Evolutionary conservation across 1,284 basidiomycete species (phyloP).

Genomic region (Apiotrichum akiyoshidainum): DNA sequence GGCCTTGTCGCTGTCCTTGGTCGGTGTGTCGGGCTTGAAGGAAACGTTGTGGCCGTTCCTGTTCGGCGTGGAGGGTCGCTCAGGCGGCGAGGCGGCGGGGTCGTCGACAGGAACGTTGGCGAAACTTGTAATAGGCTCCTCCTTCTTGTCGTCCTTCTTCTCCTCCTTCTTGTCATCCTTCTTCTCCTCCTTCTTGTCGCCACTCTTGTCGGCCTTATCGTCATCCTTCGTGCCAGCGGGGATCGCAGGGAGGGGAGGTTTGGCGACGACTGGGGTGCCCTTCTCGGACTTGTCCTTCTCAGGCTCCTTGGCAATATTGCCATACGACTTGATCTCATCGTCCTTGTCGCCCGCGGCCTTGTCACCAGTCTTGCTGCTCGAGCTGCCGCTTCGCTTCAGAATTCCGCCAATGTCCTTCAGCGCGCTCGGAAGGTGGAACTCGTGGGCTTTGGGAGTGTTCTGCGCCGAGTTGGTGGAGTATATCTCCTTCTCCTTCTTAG

Average conservation of each 20-base stretch:
- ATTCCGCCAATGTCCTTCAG: background rate
- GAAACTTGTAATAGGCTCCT: background rate
- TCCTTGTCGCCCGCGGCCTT: background rate
- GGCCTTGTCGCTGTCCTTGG: background rate
- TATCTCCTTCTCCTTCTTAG: background rate
- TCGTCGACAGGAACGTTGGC: background rate
- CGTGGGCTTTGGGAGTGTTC: background rate
- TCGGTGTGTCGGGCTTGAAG: background rate
- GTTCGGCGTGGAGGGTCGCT: background rate
- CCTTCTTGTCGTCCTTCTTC: too few relatives aligned
- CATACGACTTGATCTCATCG: background rate
- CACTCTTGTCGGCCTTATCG: too few relatives aligned
- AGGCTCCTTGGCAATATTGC: too few relatives aligned
- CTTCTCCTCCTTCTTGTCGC: too few relatives aligned
- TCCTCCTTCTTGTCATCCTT: too few relatives aligned
- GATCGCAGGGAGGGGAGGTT: background rate
- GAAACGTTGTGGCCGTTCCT: constrained; percentile 2
- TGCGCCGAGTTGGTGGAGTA: background rate
- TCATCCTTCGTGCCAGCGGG: background rate
- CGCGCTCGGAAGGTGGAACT: background rate
- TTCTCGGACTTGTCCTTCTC: too few relatives aligned
- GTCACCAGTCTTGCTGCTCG: background rate
- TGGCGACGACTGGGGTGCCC: background rate
- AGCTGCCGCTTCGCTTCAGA: background rate
- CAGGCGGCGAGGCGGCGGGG: background rate